Conservation (phyloP, 2,329 filamentous ascomycete genomes). For the Oidium heveae region DNA sequence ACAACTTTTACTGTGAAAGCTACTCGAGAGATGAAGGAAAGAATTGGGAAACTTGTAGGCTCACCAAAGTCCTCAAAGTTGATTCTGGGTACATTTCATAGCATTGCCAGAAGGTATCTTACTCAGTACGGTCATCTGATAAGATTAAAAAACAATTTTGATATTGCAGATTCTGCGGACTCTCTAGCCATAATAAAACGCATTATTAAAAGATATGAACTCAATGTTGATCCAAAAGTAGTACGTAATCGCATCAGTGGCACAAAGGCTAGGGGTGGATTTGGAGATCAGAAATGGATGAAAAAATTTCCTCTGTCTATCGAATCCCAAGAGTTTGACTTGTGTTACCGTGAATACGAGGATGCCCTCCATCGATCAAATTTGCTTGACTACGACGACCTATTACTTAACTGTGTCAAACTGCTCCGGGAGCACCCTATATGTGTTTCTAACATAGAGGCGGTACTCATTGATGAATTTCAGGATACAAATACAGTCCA, state of each 20-base stretch:
- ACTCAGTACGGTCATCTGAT: slow-evolving; percentile 64
- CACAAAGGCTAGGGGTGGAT: slow-evolving; percentile 29
- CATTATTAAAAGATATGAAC: slow-evolving; percentile 50
- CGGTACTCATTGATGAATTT: slow-evolving; percentile 88
- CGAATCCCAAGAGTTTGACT: slow-evolving; percentile 39
- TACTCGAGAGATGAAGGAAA: slow-evolving; percentile 67
- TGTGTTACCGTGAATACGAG: slow-evolving; percentile 58
- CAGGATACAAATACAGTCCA: slow-evolving; percentile 93
- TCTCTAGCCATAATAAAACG: slow-evolving; percentile 55
- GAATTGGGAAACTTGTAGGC: slow-evolving; percentile 61
- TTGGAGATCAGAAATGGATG: slow-evolving; percentile 19
- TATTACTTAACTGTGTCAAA: slow-evolving; percentile 61
- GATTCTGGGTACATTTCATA: slow-evolving; percentile 84
- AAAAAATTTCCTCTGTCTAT: slow-evolving; percentile 13
- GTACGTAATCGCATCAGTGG: slow-evolving; percentile 58
- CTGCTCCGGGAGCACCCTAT: slow-evolving; percentile 46
- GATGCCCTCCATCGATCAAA: slow-evolving; percentile 49
- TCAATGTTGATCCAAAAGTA: slow-evolving; percentile 40
- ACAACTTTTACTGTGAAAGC: slow-evolving; percentile 96
- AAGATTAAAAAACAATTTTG: slow-evolving; percentile 60
- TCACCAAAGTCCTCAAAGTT: slow-evolving; percentile 49
- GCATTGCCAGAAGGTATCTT: slow-evolving; percentile 67
- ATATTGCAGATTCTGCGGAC: slow-evolving; percentile 70
- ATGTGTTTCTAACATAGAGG: slow-evolving; percentile 73
- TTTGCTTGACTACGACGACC: slow-evolving; percentile 80